phyloP scores from a whole-genome alignment of 2,329 filamentous ascomycete species.

The Alternaria gansuensis region DNA sequence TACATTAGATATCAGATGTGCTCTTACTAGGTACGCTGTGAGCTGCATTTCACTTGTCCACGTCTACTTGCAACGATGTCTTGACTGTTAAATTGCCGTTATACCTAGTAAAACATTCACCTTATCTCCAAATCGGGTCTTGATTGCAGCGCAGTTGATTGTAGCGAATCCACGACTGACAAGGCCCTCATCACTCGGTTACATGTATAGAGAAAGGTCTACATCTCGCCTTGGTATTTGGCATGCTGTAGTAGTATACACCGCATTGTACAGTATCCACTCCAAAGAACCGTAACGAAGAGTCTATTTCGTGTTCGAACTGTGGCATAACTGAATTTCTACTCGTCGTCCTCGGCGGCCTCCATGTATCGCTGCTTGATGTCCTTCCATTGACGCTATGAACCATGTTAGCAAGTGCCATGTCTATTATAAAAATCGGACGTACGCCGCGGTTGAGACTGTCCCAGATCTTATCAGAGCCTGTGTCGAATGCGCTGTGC shows the following conservation, averaged over 20 bases:
- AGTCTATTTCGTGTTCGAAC: slow-evolving; percentile 31
- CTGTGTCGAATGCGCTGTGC: slow-evolving; percentile 79
- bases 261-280: slow-evolving; percentile 45
- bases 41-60: background rate
- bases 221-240: slow-evolving; percentile 34
- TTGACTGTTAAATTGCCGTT: background rate
- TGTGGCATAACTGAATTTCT: slow-evolving; percentile 25
- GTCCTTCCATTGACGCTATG: slow-evolving; percentile 99
- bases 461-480: slow-evolving; percentile 90
- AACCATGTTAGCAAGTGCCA: slow-evolving; percentile 30
- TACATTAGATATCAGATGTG: background rate
- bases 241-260: slow-evolving; percentile 50
- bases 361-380: slow-evolving; percentile 89
- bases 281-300: slow-evolving; percentile 28
- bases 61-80: background rate
- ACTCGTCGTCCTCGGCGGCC: slow-evolving; percentile 70
- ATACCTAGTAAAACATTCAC: background rate
- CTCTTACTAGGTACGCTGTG: background rate
- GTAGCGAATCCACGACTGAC: background rate
- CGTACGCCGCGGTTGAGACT: slow-evolving; percentile 83
- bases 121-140: background rate
- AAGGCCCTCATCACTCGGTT: background rate
- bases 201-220: slow-evolving; percentile 5
- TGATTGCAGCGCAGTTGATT: background rate
- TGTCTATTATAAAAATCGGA: slow-evolving; percentile 6